Evolutionary conservation across 2,329 filamentous ascomycete genomes (phyloP).

Genomic region (Dendryphion nanum): DNA sequence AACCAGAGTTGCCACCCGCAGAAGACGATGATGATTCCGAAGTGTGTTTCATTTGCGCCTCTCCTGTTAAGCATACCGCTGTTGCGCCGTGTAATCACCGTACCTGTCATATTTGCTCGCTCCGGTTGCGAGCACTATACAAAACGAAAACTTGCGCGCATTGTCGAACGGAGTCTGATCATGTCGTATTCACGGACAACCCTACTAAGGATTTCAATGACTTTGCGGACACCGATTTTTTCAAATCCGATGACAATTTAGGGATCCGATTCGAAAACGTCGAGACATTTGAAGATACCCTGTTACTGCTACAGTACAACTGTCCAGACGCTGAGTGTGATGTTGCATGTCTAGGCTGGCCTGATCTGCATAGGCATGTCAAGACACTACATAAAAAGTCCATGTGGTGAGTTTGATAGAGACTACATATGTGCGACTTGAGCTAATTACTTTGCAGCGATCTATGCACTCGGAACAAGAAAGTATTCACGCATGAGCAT

Average conservation of each 20-base stretch:
- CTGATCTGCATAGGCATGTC: conserved; percentile 78
- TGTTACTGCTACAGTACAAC: conserved; percentile 87
- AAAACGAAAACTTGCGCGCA: conserved; percentile 97
- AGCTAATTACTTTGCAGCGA: conserved; percentile 53
- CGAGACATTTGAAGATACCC: conserved; percentile 87
- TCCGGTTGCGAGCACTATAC: conserved; percentile 89
- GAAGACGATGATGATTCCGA: conserved; percentile 68
- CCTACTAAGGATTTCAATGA: conserved; percentile 79
- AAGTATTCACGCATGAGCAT: conserved; percentile 97
- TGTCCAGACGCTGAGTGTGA: conserved; percentile 85
- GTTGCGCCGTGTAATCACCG: conserved; percentile 94
- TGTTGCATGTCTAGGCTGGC: conserved; percentile 79
- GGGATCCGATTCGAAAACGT: conserved; percentile 88
- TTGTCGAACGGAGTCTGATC: conserved; percentile 76
- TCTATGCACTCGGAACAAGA: conserved; percentile 90
- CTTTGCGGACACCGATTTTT: conserved; percentile 72
- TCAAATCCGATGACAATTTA: conserved; percentile 76
- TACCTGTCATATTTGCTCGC: conserved; percentile 92
- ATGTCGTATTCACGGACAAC: conserved; percentile 91
- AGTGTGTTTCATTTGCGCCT: conserved; percentile 97
- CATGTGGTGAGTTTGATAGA: conserved; percentile 61
- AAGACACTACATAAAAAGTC: conserved; percentile 77
- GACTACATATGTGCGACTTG: not conserved
- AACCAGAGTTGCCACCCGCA: conserved; percentile 28
- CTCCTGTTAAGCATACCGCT: conserved; percentile 80